Evolutionary conservation across 208 protist genomes (phyloP), one percentile per base, ranked within the genome.

Genomic region (Vickermania ingenoplastis): DNA sequence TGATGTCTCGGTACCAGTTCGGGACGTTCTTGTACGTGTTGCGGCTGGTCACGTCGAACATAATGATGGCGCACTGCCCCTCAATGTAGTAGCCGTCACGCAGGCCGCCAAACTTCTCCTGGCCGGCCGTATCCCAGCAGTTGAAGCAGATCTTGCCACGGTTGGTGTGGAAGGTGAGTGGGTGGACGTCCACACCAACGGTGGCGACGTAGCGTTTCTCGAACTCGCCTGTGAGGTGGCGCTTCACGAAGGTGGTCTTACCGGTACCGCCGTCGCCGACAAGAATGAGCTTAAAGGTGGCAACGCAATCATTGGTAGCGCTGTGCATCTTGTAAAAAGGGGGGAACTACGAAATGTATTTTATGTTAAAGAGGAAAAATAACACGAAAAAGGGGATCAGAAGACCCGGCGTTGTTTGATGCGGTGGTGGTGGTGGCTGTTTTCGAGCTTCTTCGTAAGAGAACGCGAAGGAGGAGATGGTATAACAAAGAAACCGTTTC

Each of bases 11-110:
- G 80, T 99, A 92, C 99, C 99, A 99, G 85, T 98, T 99, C 45
- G 97, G 96, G 41, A 99, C 98, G 83, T 99, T 99, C 84, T 99
- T 99, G 96, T 99, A 99, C 29, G 99, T 99, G 29, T 97, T 88
- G 63, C 98, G 95, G 52, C 97, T 98, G 36, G 99, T 99, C 27
- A 99, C 98, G 71, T 99, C 99, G 71, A 99, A 99, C 99, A 99
- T 99, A 75, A 99, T 99, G 82, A 99, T 99, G 53, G 98, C 99
- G 68, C 96, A 98, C 74, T 99, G 92, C 36, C 97, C 98, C 82
- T 99, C 93, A 78, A 98, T 97, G 79, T 99, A 99, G 85, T 99
- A 99, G 48, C 98, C 99, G 76, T 99, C 99, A 70, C 89, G 97
- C 31, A 99, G 90, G 48, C 98, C 98, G 73, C 98, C 99, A 63